These are phyloP conservation scores for Trametes punicea DNA, from an alignment of 768 basidiomycete genomes.

Conservation along the genomic window DNA sequence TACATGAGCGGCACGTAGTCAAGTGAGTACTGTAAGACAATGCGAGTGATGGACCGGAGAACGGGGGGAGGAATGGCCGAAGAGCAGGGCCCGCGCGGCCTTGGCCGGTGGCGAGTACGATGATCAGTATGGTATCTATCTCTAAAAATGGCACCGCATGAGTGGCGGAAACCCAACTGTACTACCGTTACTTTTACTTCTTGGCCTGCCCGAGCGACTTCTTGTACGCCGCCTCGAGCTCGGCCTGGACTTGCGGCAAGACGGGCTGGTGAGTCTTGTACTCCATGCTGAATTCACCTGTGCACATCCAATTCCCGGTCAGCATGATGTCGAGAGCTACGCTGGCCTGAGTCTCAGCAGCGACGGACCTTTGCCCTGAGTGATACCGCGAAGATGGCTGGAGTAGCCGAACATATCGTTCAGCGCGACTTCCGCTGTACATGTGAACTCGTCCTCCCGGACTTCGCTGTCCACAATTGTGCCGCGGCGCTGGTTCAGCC, in stretches of 20 bases:
- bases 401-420: constrained; percentile 99
- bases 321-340: background rate
- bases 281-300: constrained; percentile 77
- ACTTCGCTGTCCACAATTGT: constrained; percentile 96
- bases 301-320: background rate
- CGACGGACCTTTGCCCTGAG: constrained; percentile 87
- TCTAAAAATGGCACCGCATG: too few species aligned
- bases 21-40: too few species aligned
- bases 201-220: constrained; percentile 69
- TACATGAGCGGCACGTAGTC: too few species aligned
- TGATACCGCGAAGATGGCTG: constrained; percentile 85
- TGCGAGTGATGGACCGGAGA: too few species aligned
- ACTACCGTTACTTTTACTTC: too few species aligned
- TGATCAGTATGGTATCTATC: too few species aligned
- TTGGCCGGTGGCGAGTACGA: too few species aligned
- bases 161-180: too few species aligned
- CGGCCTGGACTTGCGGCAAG: constrained; percentile 80
- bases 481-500: constrained; percentile 87
- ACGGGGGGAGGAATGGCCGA: too few species aligned
- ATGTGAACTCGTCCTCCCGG: constrained; percentile 94
- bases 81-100: too few species aligned
- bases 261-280: constrained; percentile 85
- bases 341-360: background rate
- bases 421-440: constrained; percentile 85
- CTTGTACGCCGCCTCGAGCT: constrained; percentile 82